Evolutionary conservation across 2,329 filamentous ascomycete genomes (phyloP), one percentile per base, ranked within the genome.

Genomic region (Raffaelea arxii): DNA sequence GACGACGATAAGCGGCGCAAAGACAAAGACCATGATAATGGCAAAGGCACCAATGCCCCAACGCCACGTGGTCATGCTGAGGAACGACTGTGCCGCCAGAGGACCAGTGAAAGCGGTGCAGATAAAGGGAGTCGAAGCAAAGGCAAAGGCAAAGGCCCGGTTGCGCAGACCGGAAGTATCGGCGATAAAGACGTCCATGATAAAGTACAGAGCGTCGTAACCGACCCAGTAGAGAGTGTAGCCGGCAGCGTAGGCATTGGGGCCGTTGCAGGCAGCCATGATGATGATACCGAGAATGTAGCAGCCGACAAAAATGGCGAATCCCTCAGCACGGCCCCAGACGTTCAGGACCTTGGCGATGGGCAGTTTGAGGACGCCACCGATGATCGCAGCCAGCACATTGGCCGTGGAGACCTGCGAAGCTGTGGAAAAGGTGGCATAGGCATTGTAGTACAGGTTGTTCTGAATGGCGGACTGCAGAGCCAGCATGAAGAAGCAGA

Each of bases 1-100:
- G 14, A 82, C 63, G 21, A 67, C 53, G 38, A 72, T 69, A 2
- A 85, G 67, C 0, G 82, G 81, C 16, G 73, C 52, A 46, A 75
- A 75, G 43, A 81, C 71, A 25, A 75, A 64, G 2, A 80, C 79
- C 10, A 77, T 62, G 51, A 86, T 72, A 54, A 86, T 80, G 47
- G 74, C 68, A 62, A 78, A 85, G 50, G 76, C 70, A 41, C 81
- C 82, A 52, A 81, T 81, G 4, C 74, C 81, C 83, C 82, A 86
- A 46, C 80, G 71, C 75, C 77, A 86, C 41, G 72, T 75, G 4
- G 71, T 64, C n/a, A 71, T 62, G 7, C 59, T 49, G 19, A 77
- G 63, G 44, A 82, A 72, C 1, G 64, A 61, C 11, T 75, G 65
- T 0, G 74, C 72, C 43, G 81, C 73, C 23, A 71, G 74, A 0